Evolutionary conservation across 352 stramenopile genomes (phyloP), one percentile per base, ranked within the genome.

Genomic region (Globisporangium megalacanthum): DNA sequence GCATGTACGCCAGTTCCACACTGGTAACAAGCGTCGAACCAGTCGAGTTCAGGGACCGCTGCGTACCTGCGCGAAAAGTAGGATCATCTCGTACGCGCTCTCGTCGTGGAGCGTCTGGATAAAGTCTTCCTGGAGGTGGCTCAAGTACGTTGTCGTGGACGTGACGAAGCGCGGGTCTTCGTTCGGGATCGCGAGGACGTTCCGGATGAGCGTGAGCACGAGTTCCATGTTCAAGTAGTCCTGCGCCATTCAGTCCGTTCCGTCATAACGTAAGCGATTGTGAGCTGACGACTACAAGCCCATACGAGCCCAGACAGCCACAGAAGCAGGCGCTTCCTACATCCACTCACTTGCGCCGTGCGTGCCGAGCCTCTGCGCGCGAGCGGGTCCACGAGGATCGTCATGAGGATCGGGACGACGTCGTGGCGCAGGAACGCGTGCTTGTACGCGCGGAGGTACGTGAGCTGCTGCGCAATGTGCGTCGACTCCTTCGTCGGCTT

Each of bases 191-290:
- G 77, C 78, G 49, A 96, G 60, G 51, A 96, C 48, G 50, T 96
- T 96, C 2, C 85, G 74, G 19, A 94, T 64, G n/a, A 96, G 60
- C 49, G 79, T 96, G 35, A 96, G 75, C 61, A 94, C 79, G 19
- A 96, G 73, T 72, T 96, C 86, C 77, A 96, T 94, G 37, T 77
- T 88, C 3, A 94, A 61, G 51, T 86, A 94, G 63, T 96, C 85
- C 58, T 84, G 54, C 7, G 9, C 14, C 33, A 19, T 41, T 13
- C 11, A 8, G 7, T 3, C 14, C 20, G 8, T 36, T 36, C 25
- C 25, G 25, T 29, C 25, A 29, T 25, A 57, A 3, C 31, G 19
- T 37, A 6, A 29, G 25, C 37, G 1, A 42, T 8, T 13, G 29
- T 39, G 29, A 48, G 42, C 14, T 9, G 11, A 20, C 13, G 42